A percentile compares a stretch with the other conserved stretches of the same genome.
These are phyloP conservation scores for Fusarium circinatum DNA, from an alignment of 2,329 filamentous ascomycete genomes.

Conservation along the genomic window DNA sequence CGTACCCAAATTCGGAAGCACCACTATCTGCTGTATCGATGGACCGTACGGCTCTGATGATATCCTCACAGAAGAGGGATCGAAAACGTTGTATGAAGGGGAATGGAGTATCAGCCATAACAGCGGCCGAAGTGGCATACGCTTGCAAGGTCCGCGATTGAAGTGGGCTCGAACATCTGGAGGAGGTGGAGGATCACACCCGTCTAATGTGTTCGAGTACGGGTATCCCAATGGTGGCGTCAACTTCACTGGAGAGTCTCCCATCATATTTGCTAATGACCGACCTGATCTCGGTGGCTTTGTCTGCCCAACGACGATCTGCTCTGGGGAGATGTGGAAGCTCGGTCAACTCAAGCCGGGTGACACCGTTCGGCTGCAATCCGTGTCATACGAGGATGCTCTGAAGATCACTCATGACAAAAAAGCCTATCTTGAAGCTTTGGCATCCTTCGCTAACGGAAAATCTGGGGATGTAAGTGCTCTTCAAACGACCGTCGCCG, in stretches of 20 bases:
- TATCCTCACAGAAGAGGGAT: neutral
- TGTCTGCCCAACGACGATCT: constrained; percentile 44
- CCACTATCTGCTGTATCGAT: neutral
- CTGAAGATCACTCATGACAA: neutral
- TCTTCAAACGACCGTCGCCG: neutral
- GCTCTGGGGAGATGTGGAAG: constrained; percentile 50
- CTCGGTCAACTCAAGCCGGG: constrained; percentile 50
- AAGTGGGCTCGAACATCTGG: constrained; percentile 69
- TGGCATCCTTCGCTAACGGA: neutral
- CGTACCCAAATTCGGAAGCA: neutral
- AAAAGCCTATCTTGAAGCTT: neutral
- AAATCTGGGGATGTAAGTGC: neutral
- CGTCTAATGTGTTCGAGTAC: constrained; percentile 56
- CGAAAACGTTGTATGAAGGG: neutral
- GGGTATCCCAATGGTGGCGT: constrained; percentile 37
- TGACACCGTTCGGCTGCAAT: constrained; percentile 30
- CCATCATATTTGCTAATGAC: constrained; percentile 49
- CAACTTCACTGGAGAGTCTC: constrained; percentile 50
- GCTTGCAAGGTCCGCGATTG: constrained; percentile 67
- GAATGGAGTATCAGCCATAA: neutral
- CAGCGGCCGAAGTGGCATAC: constrained; percentile 61
- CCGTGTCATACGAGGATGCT: constrained; percentile 6
- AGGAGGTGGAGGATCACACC: constrained; percentile 71
- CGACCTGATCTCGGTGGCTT: constrained; percentile 49
- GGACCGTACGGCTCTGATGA: neutral